Conservation (phyloP, 2,329 filamentous ascomycete species). For the Lachnum nothofagi region DNA sequence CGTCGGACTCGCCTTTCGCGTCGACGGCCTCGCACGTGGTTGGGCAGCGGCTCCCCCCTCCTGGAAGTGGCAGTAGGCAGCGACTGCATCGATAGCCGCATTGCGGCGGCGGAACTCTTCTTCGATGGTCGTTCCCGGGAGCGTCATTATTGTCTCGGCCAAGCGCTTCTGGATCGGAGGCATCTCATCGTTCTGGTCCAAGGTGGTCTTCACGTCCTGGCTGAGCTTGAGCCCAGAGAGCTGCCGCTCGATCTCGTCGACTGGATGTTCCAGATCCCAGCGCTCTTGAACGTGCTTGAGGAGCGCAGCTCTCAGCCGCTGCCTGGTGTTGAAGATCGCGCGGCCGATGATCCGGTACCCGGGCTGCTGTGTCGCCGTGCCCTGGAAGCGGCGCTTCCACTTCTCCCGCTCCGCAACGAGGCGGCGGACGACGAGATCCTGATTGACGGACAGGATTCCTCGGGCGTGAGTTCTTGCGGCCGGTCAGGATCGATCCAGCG, state of each 20-base stretch:
- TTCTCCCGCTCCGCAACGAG: conserved; percentile 16
- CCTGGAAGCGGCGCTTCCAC: conserved; percentile 16
- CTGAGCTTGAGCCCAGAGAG: conserved; percentile 15
- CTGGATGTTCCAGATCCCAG: conserved; percentile 18
- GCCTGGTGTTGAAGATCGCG: conserved; percentile 15
- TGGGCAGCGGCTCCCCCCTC: conserved; percentile 13
- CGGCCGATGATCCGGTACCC: conserved; percentile 11
- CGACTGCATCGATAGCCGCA: conserved; percentile 28
- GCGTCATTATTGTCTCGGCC: conserved; percentile 26
- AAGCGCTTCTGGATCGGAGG: conserved; percentile 25
- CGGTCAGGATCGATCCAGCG: conserved; percentile 18
- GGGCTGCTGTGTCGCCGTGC: conserved; percentile 11
- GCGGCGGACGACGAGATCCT: conserved; percentile 11
- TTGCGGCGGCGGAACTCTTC: conserved; percentile 21
- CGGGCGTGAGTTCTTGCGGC: conserved; percentile 14
- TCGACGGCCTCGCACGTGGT: too few relatives aligned
- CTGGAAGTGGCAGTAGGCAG: conserved; percentile 24
- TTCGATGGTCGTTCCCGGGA: conserved; percentile 21
- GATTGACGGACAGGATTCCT: conserved; percentile 20
- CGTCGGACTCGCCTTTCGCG: conserved; percentile 13
- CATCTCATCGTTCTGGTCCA: conserved; percentile 21
- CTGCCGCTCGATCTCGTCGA: conserved; percentile 20
- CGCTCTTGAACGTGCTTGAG: conserved; percentile 14
- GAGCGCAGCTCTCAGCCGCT: conserved; percentile 14
- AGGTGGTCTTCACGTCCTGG: conserved; percentile 15